Base-by-base conservation (phyloP, 2,329 filamentous ascomycete species). In the Ustilaginoidea virens region DNA sequence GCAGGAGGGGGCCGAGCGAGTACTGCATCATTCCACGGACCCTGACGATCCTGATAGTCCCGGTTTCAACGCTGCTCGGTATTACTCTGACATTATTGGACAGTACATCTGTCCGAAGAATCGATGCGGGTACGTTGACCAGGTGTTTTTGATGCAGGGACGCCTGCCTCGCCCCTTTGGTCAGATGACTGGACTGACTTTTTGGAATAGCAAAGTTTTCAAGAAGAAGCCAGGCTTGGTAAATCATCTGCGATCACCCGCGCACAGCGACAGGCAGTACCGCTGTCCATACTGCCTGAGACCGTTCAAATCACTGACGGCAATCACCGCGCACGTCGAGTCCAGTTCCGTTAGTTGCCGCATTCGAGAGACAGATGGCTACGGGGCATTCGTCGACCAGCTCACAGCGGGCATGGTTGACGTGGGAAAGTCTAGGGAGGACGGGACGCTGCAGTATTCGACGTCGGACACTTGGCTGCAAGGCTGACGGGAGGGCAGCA, bases 101-200 rank as follows among this genome's bases (percentile, higher is more conserved):
- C 55, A 51, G 27, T 78, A 59, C 49, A 53, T 47, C 30, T 78
- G 73, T 31, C 72, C 71, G 0, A 58, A 65, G 31, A 36, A 39
- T 1, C 39, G 45, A 3, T 77, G 73, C 59, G 48, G 52, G 59
- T 68, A 52, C 53, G 56, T 47, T 4, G 3, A n/a, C n/a, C n/a
- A n/a, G 5, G 12, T 7, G 9, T 4, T 7, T 13, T n/a, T 8
- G 12, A 3, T 11, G 18, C 7, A 22, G 13, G 18, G n/a, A n/a
- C n/a, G n/a, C n/a, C n/a, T 20, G 17, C 2, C 2, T 17, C n/a
- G 17, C 17, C 16, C 30, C 19, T 10, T 11, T 9, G 12, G 13
- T 19, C 13, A 13, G 8, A 15, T 13, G 5, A 5, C 17, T 19
- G 25, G 30, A 23, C 17, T 27, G 18, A 36, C 37, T 12, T 36